Evolutionary conservation across 441 rosid species (phyloP), one percentile per base, ranked within the genome.

Genomic region (Arabidopsis lyrata): DNA sequence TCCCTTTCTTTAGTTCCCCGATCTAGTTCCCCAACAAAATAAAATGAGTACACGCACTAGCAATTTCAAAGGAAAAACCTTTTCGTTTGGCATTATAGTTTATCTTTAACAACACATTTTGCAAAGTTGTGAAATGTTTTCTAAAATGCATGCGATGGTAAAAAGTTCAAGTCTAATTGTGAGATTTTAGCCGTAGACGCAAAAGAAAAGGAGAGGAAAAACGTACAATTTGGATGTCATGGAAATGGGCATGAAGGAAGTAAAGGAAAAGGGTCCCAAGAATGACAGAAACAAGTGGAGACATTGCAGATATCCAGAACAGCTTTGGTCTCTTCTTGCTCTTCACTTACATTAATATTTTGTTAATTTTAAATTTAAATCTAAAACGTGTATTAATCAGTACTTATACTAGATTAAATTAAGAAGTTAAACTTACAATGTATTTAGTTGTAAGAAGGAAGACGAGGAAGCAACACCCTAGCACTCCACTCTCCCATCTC

Each of bases 271-370:
- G 29, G 63, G 85, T 87, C 54, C 86, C 91, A 64, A 85, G 27
- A 47, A 87, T 78, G 66, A 87, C 84, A 31, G 89, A 83, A 10
- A 82, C 84, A 60, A 87, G 84, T 63, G 91, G 91, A 35, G 91
- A 84, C 86, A 87, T 71, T 35, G 89, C 88, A 47, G 79, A 83
- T 73, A 85, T 61, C 91, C 91, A 87, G 27, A 87, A 87, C 56
- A 87, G 80, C 32, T 74, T 63, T 67, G 77, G 57, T 76, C 73
- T 85, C 79, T 80, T 87, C 72, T 87, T 87, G 82, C 88, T 81
- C 91, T 87, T 73, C 68, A 55, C 16, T 52, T 48, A 8, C 53
- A 38, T 39, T 13, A 12, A 12, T 66, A 34, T n/a, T 44, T 5
- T 14, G 47, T 29, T 50, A 47, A 5, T 24, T 32, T 60, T 3